Conservation (phyloP, 2,329 filamentous ascomycete species). For the Parastagonospora avenae region DNA sequence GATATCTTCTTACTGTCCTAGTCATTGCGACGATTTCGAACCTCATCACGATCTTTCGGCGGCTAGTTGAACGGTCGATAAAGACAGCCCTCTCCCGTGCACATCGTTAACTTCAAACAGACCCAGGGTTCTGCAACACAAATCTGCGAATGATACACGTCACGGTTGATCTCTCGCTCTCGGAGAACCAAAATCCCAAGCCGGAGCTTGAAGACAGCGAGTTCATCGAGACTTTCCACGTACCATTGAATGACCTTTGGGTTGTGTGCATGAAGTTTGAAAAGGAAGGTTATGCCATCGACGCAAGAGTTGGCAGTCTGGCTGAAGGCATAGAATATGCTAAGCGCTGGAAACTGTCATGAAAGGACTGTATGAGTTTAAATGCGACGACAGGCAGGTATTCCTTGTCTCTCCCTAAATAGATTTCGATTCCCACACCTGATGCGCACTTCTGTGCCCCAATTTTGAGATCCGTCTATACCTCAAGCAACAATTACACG, state of each 20-base stretch:
- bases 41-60: neutral
- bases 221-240: conserved; percentile 79
- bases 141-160: conserved; percentile 71
- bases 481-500: too few relatives aligned
- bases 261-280: conserved; percentile 70
- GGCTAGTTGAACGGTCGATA: neutral
- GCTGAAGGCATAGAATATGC: conserved; percentile 79
- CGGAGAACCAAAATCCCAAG: conserved; percentile 70
- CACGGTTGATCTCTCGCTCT: conserved; percentile 69
- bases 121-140: conserved; percentile 51
- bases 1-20: too few relatives aligned
- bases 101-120: conserved; percentile 16
- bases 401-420: neutral
- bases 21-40: neutral
- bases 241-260: conserved; percentile 69
- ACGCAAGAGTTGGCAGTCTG: conserved; percentile 76
- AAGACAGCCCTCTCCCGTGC: neutral
- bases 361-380: neutral
- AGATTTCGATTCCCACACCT: neutral
- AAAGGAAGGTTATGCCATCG: conserved; percentile 74
- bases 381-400: neutral
- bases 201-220: conserved; percentile 78
- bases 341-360: conserved; percentile 53
- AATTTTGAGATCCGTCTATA: too few relatives aligned
- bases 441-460: too few relatives aligned